Conservation (phyloP, 2,329 filamentous ascomycete species). For the Cadophora luteo-olivacea region DNA sequence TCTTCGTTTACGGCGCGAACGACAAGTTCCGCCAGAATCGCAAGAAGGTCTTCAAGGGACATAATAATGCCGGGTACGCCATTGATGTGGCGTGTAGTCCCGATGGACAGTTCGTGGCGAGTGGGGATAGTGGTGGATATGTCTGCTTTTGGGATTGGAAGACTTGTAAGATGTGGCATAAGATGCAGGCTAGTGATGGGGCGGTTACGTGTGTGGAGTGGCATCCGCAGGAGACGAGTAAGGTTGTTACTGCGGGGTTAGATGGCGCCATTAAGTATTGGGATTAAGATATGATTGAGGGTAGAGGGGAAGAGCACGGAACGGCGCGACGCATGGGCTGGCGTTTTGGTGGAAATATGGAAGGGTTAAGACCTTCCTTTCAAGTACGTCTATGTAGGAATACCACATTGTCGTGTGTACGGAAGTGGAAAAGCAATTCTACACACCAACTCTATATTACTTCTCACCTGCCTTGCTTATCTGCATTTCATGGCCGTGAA, state of each 20-base stretch:
- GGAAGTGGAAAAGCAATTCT: neutral
- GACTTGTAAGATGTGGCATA: conserved; percentile 98
- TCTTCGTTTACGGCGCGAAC: conserved; percentile 91
- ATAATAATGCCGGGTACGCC: conserved; percentile 94
- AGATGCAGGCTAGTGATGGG: conserved; percentile 84
- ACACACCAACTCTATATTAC: too few relatives aligned
- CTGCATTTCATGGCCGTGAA: too few relatives aligned
- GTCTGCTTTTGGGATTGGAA: conserved; percentile 99
- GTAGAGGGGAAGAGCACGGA: neutral
- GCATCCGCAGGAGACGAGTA: conserved; percentile 97
- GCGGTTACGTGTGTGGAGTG: conserved; percentile 88
- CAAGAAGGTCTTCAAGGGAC: conserved; percentile 94
- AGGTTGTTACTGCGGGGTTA: conserved; percentile 88
- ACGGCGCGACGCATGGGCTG: neutral
- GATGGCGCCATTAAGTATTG: conserved; percentile 91
- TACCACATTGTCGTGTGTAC: neutral
- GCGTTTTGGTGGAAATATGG: conserved; percentile 10
- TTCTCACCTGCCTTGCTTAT: too few relatives aligned
- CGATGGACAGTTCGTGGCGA: conserved; percentile 89
- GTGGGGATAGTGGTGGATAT: conserved; percentile 86
- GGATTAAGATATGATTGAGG: conserved; percentile 68
- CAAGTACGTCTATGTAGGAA: neutral
- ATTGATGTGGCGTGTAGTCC: conserved; percentile 89
- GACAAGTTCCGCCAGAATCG: conserved; percentile 97
- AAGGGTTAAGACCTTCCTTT: neutral